Evolutionary conservation across 768 basidiomycete genomes (phyloP), one percentile per base, ranked within the genome.

Genomic region (Sutorius australiensis): DNA sequence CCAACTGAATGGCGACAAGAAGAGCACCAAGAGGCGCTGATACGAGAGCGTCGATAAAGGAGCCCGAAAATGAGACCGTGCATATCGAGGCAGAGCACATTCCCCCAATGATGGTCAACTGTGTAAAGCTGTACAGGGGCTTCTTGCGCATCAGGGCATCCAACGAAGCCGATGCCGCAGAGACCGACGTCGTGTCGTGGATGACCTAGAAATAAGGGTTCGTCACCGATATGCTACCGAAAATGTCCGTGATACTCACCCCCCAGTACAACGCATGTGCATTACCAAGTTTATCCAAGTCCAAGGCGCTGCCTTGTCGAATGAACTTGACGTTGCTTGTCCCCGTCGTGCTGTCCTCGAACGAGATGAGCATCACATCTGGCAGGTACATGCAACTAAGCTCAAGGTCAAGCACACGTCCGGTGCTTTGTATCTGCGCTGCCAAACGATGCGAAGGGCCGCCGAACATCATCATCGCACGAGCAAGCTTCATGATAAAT

Each of bases 381-480:
- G 86, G 86, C 28, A 88, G 70, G 64, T 90, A 89, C 68, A 92
- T 77, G 70, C 89, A 86, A 47, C 78, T 80, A 42, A 83, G 76
- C 58, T 80, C 77, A 53, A 93, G 76, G 56, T 93, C 90, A 24
- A 94, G 79, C 13, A 92, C 88, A 7, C 77, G 78, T 13, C 84
- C 89, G 1, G 90, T 89, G 13, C 86, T 83, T 64, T 84, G 82
- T 51, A 93, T 83, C 65, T 93, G 90, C 2, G 88, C 79, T 61
- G 86, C 89, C 17, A 94, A 77, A 38, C 91, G 86, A 67, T 95
- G 89, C 12, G 86, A 80, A 17, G 90, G 89, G 2, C 84, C 86
- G 10, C 90, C 91, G 59, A 89, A 92, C 81, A 88, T 89, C 89
- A 93, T 94, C 78, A 94, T 83, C 10, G 89, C 83, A 46, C 89